Conservation (phyloP, 1,139 yeast species). For the Hyphopichia pseudoburtonii region DNA sequence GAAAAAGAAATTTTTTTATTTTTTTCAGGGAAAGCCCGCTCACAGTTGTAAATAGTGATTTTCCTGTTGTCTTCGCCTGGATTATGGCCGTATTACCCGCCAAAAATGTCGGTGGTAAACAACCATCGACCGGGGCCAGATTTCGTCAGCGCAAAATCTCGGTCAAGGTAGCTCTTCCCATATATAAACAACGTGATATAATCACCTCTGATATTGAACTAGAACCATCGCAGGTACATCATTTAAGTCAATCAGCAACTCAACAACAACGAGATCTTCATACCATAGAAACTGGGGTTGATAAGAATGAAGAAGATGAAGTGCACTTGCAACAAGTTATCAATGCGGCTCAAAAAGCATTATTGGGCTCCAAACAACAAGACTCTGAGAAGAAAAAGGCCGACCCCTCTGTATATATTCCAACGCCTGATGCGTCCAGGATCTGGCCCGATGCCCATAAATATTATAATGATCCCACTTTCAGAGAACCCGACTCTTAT, state of each 20-base stretch:
- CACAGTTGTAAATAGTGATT: neutral
- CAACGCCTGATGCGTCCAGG: conserved; percentile 93
- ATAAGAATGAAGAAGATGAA: conserved; percentile 95
- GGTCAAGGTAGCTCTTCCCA: conserved; percentile 83
- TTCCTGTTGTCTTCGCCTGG: too few species aligned
- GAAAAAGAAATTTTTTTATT: neutral
- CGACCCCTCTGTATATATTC: conserved; percentile 68
- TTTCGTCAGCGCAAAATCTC: conserved; percentile 90
- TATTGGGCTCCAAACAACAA: conserved; percentile 32
- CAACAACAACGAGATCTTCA: conserved; percentile 82
- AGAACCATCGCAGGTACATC: conserved; percentile 48
- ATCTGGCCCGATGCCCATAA: conserved; percentile 76
- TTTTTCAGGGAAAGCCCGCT: neutral
- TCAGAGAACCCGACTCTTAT: conserved; percentile 73
- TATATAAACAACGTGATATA: conserved; percentile 73
- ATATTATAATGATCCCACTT: conserved; percentile 64
- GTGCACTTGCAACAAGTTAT: conserved; percentile 92
- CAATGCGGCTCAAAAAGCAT: conserved; percentile 69
- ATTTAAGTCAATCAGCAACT: conserved; percentile 38
- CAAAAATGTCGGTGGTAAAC: conserved; percentile 31
- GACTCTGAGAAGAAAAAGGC: conserved; percentile 26
- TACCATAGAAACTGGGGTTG: conserved; percentile 96
- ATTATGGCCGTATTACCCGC: conserved; percentile 32
- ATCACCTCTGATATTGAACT: conserved; percentile 68
- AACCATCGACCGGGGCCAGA: conserved; percentile 56